phyloP scores from a whole-genome alignment of 352 stramenopile genomes.

The Globisporangium lucens region DNA sequence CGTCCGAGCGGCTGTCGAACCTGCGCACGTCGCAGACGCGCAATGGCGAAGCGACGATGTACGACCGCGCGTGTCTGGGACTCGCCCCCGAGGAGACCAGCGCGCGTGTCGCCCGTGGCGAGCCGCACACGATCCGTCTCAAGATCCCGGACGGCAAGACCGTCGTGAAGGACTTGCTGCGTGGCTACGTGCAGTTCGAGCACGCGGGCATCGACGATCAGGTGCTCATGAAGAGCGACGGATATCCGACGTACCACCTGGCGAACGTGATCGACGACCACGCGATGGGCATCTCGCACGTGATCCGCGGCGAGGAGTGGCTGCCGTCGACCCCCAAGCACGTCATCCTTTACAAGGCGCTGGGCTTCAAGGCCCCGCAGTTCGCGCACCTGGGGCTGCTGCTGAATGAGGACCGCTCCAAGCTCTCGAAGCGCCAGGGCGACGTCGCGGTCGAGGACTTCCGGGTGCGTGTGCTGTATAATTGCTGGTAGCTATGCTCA shows the following conservation, averaged over 20 bases:
- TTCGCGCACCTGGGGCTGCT: slow-evolving; percentile 92
- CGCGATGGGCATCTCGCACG: slow-evolving; percentile 96
- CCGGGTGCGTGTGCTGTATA: slow-evolving; percentile 39
- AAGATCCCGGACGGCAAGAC: slow-evolving; percentile 92
- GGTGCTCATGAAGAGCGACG: slow-evolving; percentile 92
- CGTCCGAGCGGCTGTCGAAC: slow-evolving; percentile 92
- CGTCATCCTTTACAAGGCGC: slow-evolving; percentile 86
- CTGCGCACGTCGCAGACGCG: slow-evolving; percentile 88
- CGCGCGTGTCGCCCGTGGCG: slow-evolving; percentile 82
- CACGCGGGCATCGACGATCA: slow-evolving; percentile 89
- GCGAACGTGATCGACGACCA: slow-evolving; percentile 96
- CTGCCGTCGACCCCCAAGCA: slow-evolving; percentile 91
- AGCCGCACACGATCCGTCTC: slow-evolving; percentile 92
- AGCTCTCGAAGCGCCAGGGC: slow-evolving; percentile 98
- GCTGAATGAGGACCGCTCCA: slow-evolving; percentile 96
- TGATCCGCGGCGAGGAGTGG: slow-evolving; percentile 97
- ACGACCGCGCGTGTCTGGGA: slow-evolving; percentile 96
- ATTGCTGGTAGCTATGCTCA: not conserved
- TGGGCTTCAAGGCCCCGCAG: slow-evolving; percentile 74
- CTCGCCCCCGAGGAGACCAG: slow-evolving; percentile 88
- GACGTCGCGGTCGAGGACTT: slow-evolving; percentile 98
- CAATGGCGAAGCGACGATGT: slow-evolving; percentile 93
- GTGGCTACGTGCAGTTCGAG: slow-evolving; percentile 91
- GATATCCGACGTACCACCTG: slow-evolving; percentile 92
- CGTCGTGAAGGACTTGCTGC: slow-evolving; percentile 95